These are phyloP conservation scores for Pyrenophora graminea DNA, from an alignment of 2,329 filamentous ascomycete species.

Conservation along the genomic window DNA sequence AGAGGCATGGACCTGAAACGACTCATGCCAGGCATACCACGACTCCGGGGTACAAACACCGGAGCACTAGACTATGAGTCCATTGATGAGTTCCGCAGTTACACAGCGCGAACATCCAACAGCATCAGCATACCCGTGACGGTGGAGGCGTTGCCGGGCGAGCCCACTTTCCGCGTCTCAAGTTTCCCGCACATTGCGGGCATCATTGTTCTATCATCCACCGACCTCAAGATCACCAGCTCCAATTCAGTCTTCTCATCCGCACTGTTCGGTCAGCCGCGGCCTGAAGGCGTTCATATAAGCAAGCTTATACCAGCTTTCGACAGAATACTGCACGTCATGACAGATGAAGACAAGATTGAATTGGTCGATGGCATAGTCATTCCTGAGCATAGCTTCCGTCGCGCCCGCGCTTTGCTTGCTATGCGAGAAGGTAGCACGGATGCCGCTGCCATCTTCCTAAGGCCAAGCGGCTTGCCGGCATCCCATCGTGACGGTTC, in stretches of 20 bases:
- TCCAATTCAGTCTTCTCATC: constrained; percentile 94
- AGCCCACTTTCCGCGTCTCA: constrained; percentile 78
- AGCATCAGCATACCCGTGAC: constrained; percentile 83
- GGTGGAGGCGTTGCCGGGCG: constrained; percentile 71
- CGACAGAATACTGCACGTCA: constrained; percentile 76
- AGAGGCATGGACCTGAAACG: constrained; percentile 74
- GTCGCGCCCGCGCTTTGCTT: constrained; percentile 81
- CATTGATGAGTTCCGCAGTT: constrained; percentile 73
- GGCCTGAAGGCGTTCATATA: constrained; percentile 78
- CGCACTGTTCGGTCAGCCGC: constrained; percentile 86
- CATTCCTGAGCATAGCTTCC: constrained; percentile 93
- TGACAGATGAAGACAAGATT: constrained; percentile 86
- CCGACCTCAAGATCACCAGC: constrained; percentile 78
- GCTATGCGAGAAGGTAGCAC: constrained; percentile 80
- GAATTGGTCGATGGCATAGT: constrained; percentile 90
- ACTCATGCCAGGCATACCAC: constrained; percentile 81
- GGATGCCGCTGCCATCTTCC: constrained; percentile 74
- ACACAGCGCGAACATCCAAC: constrained; percentile 79
- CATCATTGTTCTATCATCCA: constrained; percentile 87
- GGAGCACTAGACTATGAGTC: constrained; percentile 79
- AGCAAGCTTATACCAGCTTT: constrained; percentile 84
- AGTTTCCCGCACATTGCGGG: constrained; percentile 97
- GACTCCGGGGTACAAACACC: constrained; percentile 70
- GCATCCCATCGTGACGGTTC: constrained; percentile 89
- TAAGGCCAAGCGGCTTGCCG: constrained; percentile 80